Percentiles rank a stretch among this genome's conserved stretches.
Conservation (phyloP, 2,329 filamentous ascomycete genomes). For the Fusarium sp. region DNA sequence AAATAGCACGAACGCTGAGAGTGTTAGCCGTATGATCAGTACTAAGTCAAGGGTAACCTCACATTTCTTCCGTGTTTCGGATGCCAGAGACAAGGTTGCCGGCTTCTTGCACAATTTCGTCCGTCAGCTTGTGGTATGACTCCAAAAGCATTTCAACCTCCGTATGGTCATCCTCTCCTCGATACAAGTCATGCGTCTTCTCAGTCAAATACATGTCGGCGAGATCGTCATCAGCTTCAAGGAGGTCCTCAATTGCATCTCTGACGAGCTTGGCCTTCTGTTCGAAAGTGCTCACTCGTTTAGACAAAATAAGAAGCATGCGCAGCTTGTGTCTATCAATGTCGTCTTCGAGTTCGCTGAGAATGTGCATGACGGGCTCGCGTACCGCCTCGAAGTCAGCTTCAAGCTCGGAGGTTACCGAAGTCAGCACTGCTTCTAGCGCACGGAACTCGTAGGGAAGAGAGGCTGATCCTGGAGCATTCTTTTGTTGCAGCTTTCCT, state of each 20-base stretch:
- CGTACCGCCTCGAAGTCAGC: conserved; percentile 94
- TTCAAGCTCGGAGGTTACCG: conserved; percentile 90
- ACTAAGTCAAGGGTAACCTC: conserved; percentile 51
- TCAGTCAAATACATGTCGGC: conserved; percentile 96
- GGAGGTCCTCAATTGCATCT: conserved; percentile 92
- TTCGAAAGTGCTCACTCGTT: conserved; percentile 95
- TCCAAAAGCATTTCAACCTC: conserved; percentile 97
- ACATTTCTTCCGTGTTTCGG: conserved; percentile 98
- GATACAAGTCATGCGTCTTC: conserved; percentile 77
- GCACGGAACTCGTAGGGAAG: conserved; percentile 97
- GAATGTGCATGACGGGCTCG: conserved; percentile 88
- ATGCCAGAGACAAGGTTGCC: conserved; percentile 94
- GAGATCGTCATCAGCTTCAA: conserved; percentile 96
- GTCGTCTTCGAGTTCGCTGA: conserved; percentile 93
- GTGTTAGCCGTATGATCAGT: conserved; percentile 33
- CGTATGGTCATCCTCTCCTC: conserved; percentile 88
- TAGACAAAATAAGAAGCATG: conserved; percentile 90
- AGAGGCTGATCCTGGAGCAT: conserved; percentile 64
- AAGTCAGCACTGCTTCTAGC: conserved; percentile 93
- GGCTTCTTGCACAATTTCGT: conserved; percentile 96
- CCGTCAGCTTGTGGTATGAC: conserved; percentile 96
- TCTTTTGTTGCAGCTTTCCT: conserved; percentile 87
- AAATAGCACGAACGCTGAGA: conserved; percentile 87
- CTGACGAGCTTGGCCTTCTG: conserved; percentile 95
- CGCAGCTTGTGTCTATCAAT: conserved; percentile 95